Evolutionary conservation across 495 filamentous ascomycete genomes (phyloP).

Genomic region (Penicillium daleae): DNA sequence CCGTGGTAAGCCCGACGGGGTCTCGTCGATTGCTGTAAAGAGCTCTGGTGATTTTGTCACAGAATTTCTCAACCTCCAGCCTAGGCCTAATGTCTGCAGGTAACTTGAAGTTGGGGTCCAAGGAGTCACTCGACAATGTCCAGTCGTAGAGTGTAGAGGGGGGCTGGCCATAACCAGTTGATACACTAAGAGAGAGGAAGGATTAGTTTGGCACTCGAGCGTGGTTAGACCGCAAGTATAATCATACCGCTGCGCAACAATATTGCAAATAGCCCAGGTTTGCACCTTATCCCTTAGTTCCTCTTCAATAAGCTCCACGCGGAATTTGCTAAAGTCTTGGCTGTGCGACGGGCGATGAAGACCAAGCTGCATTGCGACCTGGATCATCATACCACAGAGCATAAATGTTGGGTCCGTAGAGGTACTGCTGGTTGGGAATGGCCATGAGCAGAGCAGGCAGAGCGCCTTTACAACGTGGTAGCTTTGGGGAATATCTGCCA

Average conservation of each 20-base stretch:
- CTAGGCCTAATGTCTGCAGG: conserved; percentile 67
- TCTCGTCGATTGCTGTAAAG: conserved; percentile 82
- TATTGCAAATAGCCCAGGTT: conserved; percentile 92
- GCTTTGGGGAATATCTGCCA: conserved; percentile 81
- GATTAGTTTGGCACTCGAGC: conserved; percentile 4
- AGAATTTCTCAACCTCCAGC: conserved; percentile 80
- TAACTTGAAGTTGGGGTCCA: conserved; percentile 67
- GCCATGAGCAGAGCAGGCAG: conserved; percentile 88
- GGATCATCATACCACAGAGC: conserved; percentile 88
- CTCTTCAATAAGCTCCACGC: conserved; percentile 80
- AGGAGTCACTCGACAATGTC: conserved; percentile 68
- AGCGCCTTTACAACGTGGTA: conserved; percentile 92
- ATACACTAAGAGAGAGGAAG: conserved; percentile 55
- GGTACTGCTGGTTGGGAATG: conserved; percentile 83
- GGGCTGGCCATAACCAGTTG: conserved; percentile 89
- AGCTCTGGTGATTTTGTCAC: conserved; percentile 81
- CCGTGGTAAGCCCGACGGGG: conserved; percentile 71
- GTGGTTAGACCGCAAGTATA: too few relatives aligned
- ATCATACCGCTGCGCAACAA: conserved; percentile 77
- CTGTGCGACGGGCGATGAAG: conserved; percentile 87
- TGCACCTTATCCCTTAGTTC: conserved; percentile 83
- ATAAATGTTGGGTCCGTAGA: conserved; percentile 89
- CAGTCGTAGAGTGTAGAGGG: conserved; percentile 88
- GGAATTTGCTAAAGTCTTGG: conserved; percentile 85
- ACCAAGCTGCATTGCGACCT: conserved; percentile 87